Base-by-base conservation (phyloP, 345 rosid species). In the Theobroma cacao region DNA sequence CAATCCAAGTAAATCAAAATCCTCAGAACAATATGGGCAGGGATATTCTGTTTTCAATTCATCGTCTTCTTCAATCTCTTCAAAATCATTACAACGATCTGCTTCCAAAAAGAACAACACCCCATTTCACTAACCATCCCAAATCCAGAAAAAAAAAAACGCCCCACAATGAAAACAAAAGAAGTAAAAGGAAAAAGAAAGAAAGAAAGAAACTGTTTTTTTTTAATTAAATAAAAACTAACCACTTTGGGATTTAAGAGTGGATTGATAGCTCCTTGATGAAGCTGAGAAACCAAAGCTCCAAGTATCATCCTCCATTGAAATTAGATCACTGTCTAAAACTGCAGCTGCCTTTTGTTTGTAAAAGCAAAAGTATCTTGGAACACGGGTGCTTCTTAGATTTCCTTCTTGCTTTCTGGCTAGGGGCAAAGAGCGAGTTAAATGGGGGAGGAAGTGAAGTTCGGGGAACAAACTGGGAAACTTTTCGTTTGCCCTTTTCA, bases 1-100 rank as follows among this genome's bases (percentile, higher is more conserved):
- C 36, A 90, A 82, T 50, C 86, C 89, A 50, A 87, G 83, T 38
- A 88, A 79, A 66, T 87, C 90, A 64, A 85, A 91, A 82, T 85
- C 92, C 80, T 89, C 93, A 2, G 90, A 82, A 75, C 96, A 91
- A 78, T 85, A 88, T 13, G 92, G 92, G 80, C 96, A 91, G 36
- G 82, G 75, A 63, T 82, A 89, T 79, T 91, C 92, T 7, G 81
- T 81, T 75, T 84, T 83, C 76, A 82, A 50, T 63, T 87, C 92
- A 26, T 86, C 92, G 6, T 91, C 92, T n/a, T 55, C 87, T 26
- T 89, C 90, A 71, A 76, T 59, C 56, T 86, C 96, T 26, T 91
- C 92, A 50, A 83, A 83, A 75, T 81, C 85, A 47, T 84, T 30
- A 66, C 80, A 82, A 64, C 80, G 36, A 81, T 87, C 89, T 77